Conservation (phyloP, 331 rosid species). For the Ulmus americana region DNA sequence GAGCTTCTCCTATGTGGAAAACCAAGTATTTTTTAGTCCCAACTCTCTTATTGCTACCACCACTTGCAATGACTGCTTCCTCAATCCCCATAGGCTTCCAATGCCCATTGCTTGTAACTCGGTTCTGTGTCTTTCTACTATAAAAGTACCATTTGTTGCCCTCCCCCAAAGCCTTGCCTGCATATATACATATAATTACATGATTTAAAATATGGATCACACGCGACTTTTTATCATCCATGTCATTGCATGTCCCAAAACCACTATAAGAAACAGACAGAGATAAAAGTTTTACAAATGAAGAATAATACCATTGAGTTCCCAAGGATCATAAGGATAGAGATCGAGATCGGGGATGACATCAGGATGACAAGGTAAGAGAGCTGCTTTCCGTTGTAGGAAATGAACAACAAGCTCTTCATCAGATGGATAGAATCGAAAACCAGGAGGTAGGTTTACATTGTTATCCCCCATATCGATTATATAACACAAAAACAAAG, state of each 20-base stretch:
- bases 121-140: slow-evolving; percentile 65
- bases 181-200: neutral
- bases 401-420: slow-evolving; percentile 86
- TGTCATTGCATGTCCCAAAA: neutral
- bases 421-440: slow-evolving; percentile 74
- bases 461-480: slow-evolving; percentile 40
- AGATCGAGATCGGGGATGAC: slow-evolving; percentile 94
- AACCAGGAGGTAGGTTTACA: slow-evolving; percentile 84
- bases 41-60: slow-evolving; percentile 39
- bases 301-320: slow-evolving; percentile 49
- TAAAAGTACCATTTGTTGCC: slow-evolving; percentile 88
- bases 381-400: slow-evolving; percentile 74
- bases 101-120: slow-evolving; percentile 58
- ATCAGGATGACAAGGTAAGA: slow-evolving; percentile 84
- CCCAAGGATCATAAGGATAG: slow-evolving; percentile 79
- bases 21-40: slow-evolving; percentile 66
- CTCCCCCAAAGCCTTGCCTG: slow-evolving; percentile 82
- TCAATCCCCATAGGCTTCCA: slow-evolving; percentile 75
- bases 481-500: neutral
- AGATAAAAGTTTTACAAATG: no score
- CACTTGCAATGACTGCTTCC: slow-evolving; percentile 50
- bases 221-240: neutral
- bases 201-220: neutral
- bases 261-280: no score
- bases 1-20: slow-evolving; percentile 54